phyloP scores from a whole-genome alignment of 2,329 filamentous ascomycete species.

The Colletotrichum nymphaeae region DNA sequence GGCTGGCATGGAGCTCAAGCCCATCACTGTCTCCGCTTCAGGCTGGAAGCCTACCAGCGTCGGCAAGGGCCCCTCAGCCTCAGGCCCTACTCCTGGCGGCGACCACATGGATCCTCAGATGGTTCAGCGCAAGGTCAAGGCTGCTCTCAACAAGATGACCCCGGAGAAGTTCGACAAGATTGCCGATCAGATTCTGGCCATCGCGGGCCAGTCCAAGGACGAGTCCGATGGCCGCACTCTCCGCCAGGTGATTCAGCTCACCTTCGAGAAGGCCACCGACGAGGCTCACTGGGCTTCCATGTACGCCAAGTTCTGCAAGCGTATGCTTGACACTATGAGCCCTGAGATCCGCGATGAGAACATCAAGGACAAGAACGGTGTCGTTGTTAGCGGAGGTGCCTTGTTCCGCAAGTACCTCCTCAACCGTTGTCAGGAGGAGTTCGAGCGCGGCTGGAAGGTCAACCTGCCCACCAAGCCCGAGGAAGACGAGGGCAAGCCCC shows the following conservation, averaged over 20 bases:
- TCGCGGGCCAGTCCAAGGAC: slow-evolving; percentile 94
- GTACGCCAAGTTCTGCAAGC: slow-evolving; percentile 98
- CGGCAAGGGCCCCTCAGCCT: slow-evolving; percentile 50
- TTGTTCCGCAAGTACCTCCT: slow-evolving; percentile 98
- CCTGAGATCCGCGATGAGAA: slow-evolving; percentile 94
- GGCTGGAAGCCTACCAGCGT: slow-evolving; percentile 93
- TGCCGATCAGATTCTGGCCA: slow-evolving; percentile 89
- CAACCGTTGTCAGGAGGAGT: slow-evolving; percentile 98
- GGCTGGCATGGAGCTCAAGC: slow-evolving; percentile 82
- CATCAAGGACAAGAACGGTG: slow-evolving; percentile 89
- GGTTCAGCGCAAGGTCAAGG: slow-evolving; percentile 99
- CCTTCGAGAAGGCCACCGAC: slow-evolving; percentile 98
- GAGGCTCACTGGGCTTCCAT: slow-evolving; percentile 98
- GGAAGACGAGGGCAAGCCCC: slow-evolving; percentile 64
- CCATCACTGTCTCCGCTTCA: slow-evolving; percentile 75
- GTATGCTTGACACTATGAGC: slow-evolving; percentile 96
- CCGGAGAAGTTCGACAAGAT: slow-evolving; percentile 99
- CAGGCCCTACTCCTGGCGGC: slow-evolving; percentile 51
- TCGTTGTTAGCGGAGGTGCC: slow-evolving; percentile 90
- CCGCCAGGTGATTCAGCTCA: slow-evolving; percentile 97
- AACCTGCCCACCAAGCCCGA: slow-evolving; percentile 80
- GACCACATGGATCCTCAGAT: slow-evolving; percentile 85
- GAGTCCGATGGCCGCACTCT: slow-evolving; percentile 94
- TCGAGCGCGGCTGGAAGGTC: slow-evolving; percentile 96
- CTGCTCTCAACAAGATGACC: slow-evolving; percentile 99